A percentile compares a stretch with the other conserved stretches of the same genome.
phyloP scores from a whole-genome alignment of 306 rosid genomes.

The Vigna trinervia region DNA sequence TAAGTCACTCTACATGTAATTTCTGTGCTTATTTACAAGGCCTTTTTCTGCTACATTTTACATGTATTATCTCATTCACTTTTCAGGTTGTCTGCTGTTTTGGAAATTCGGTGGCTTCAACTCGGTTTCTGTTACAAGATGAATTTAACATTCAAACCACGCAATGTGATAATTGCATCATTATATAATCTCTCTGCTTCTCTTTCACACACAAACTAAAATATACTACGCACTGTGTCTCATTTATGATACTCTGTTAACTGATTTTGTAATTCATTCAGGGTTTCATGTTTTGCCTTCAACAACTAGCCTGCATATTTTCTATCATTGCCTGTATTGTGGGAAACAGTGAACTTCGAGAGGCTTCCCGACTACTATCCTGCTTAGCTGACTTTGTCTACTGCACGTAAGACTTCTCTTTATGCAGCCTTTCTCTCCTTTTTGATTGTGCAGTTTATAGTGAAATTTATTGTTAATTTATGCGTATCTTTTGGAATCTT shows the following conservation, averaged over 20 bases:
- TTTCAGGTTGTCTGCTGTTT: conserved; percentile 82
- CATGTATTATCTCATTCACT: not conserved
- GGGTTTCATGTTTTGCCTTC: conserved; percentile 83
- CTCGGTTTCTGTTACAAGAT: conserved; percentile 86
- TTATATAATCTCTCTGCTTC: conserved; percentile 54
- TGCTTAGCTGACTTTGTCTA: conserved; percentile 76
- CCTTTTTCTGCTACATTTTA: not conserved
- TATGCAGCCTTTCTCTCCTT: not conserved
- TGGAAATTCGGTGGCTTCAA: conserved; percentile 87
- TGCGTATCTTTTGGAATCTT: conserved; percentile 5
- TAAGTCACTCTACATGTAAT: not conserved
- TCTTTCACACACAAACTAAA: not conserved
- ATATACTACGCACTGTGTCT: not conserved
- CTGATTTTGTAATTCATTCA: conserved; percentile 33
- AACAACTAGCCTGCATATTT: conserved; percentile 87
- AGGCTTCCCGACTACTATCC: conserved; percentile 76
- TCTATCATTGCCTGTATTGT: conserved; percentile 80
- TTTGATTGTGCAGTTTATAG: conserved; percentile 16
- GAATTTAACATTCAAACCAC: conserved; percentile 92
- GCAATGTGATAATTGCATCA: conserved; percentile 85
- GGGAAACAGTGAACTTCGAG: conserved; percentile 72
- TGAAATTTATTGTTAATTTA: conserved; percentile 4
- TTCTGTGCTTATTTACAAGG: not conserved
- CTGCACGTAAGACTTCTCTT: conserved; percentile 72
- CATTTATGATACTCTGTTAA: conserved; percentile 32